Base-by-base conservation (phyloP, 495 filamentous ascomycete species). In the Pyrenula aspistea region DNA sequence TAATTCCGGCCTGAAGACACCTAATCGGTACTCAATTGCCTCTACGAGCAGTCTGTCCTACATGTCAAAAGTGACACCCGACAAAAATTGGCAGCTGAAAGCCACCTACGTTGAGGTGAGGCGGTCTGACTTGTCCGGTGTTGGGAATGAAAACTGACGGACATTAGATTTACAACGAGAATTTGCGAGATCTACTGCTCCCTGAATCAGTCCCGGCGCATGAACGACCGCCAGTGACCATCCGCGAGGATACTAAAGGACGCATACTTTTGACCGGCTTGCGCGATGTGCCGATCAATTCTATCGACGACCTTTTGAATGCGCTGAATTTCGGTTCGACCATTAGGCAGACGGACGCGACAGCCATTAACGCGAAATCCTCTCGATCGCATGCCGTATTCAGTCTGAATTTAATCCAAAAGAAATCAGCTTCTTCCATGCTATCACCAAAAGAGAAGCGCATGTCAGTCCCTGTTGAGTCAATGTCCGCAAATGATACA, bases 371-470 rank as follows among this genome's bases (percentile, higher is more conserved):
- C 69, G 93, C 92, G 47, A 90, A 94, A 63, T 97, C 94, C 1
- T 99, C 93, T n/a, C 89, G 93, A 57, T 99, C 93, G 15, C 93
- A 99, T 66, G 93, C 93, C 20, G 92, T 99, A 3, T 97, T 99
- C 70, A 96, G 88, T 68, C 71, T 99, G 60, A 96, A 96, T 61
- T 76, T 99, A 12, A 77, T 97, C 15, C 94, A 96, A 70, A 86
- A 87, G 57, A 94, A 89, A 68, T 79, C 73, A 49, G 79, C 83
- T 49, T 53, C 60, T 2, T 53, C 56, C 2, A 76, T 79, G 25
- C 70, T 74, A 2, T 69, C 82, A 8, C 71, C 74, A 8, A 75
- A 76, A 51, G 91, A 96, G 61, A 96, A 94, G 76, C 84, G 93
- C 59, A 83, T 90, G 63, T 98, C 93, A 0, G 83, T 94, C 61